A percentile compares a stretch with the other conserved stretches of the same genome.
These are phyloP conservation scores for Ruellia speciosa DNA, from an alignment of 305 asterid species.

Conservation along the genomic window DNA sequence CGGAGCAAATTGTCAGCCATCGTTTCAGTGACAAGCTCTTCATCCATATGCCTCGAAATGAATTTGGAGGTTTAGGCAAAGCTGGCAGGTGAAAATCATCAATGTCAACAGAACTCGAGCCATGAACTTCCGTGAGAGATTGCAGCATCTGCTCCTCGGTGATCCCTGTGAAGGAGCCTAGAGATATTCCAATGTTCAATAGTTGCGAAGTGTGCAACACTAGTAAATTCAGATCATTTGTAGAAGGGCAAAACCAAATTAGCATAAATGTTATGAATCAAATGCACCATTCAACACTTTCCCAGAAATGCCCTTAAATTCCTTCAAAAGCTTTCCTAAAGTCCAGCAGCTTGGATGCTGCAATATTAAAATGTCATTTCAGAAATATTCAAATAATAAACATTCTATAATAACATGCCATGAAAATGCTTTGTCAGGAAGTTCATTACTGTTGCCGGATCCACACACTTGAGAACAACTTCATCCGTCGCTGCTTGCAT, in stretches of 20 bases:
- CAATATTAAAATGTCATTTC: constrained; percentile 21
- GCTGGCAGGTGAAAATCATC: constrained; percentile 54
- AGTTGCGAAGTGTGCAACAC: neutral
- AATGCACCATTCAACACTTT: constrained; percentile 46
- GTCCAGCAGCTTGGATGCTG: constrained; percentile 91
- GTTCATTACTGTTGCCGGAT: constrained; percentile 64
- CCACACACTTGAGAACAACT: constrained; percentile 54
- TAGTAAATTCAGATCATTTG: neutral
- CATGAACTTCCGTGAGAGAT: constrained; percentile 48
- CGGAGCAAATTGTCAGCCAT: constrained; percentile 82
- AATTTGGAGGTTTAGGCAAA: constrained; percentile 67
- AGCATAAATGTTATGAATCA: neutral
- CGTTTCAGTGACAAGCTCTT: constrained; percentile 71
- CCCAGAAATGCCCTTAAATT: constrained; percentile 55
- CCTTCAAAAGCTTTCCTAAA: constrained; percentile 62
- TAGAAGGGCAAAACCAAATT: neutral
- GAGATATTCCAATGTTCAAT: constrained; percentile 17
- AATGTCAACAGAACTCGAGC: constrained; percentile 35
- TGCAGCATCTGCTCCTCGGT: constrained; percentile 54
- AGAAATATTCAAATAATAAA: constrained; percentile 14
- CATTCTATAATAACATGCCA: constrained; percentile 4
- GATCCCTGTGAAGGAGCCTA: constrained; percentile 66
- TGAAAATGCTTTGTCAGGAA: constrained; percentile 14
- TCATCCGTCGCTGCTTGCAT: constrained; percentile 97
- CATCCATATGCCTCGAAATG: constrained; percentile 83